Percentiles rank a stretch among this genome's conserved stretches.
Evolutionary conservation across 768 basidiomycete genomes (phyloP).

Genomic region (Amanita rubescens): DNA sequence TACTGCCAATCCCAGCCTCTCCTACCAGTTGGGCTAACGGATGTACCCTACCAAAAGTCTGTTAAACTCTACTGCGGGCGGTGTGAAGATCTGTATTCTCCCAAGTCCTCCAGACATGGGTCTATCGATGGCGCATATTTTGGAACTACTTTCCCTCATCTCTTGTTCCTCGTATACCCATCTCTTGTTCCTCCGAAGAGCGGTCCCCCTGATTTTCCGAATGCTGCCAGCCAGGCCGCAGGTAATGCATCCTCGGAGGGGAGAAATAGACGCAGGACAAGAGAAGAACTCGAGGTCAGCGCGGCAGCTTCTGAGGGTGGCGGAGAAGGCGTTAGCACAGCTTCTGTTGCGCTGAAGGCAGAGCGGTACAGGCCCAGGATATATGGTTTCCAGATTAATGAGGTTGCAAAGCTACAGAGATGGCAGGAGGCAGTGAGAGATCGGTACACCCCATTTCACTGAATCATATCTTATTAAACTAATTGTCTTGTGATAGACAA

Average conservation of each 20-base stretch:
- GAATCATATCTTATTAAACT: not conserved
- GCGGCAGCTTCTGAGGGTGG: slow-evolving; percentile 43
- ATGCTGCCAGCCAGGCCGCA: slow-evolving; percentile 14
- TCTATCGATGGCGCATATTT: slow-evolving; percentile 99
- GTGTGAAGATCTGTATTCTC: slow-evolving; percentile 97
- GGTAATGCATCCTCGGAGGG: slow-evolving; percentile 18
- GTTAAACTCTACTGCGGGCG: slow-evolving; percentile 98
- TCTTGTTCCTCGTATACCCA: slow-evolving; percentile 96
- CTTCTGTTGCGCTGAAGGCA: slow-evolving; percentile 78
- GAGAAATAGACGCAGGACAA: slow-evolving; percentile 31
- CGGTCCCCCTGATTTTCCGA: slow-evolving; percentile 31
- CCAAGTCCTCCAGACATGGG: slow-evolving; percentile 94
- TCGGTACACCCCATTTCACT: slow-evolving; percentile 40
- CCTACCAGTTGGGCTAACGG: slow-evolving; percentile 93
- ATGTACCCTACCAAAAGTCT: slow-evolving; percentile 97
- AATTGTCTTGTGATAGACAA: not conserved
- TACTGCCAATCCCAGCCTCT: slow-evolving; percentile 92
- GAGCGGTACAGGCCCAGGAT: slow-evolving; percentile 91
- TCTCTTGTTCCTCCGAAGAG: slow-evolving; percentile 83
- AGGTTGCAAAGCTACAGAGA: slow-evolving; percentile 85
- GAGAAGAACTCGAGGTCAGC: slow-evolving; percentile 51
- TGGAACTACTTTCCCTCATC: slow-evolving; percentile 95
- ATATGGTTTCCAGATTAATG: slow-evolving; percentile 95
- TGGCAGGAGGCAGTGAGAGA: slow-evolving; percentile 96
- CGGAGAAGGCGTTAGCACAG: slow-evolving; percentile 69